Conservation (phyloP, 768 basidiomycete species). For the Trametes cingulata region DNA sequence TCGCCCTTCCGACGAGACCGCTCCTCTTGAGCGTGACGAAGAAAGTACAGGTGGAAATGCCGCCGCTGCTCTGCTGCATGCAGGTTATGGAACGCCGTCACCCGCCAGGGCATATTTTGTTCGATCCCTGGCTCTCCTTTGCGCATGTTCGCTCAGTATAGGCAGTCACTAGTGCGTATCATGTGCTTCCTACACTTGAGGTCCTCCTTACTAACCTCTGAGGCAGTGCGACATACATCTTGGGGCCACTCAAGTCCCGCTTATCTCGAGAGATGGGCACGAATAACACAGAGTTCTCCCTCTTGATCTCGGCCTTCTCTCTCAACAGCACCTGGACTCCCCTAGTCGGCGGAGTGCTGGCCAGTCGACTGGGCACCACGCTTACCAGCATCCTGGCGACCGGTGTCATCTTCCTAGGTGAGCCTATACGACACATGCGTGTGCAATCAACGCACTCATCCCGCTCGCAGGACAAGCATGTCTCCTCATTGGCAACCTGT, state of each 20-base stretch:
- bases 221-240: slow-evolving; percentile 65
- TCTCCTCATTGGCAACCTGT: slow-evolving; percentile 65
- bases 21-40: neutral
- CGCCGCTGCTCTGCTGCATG: neutral
- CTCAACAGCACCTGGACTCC: slow-evolving; percentile 80
- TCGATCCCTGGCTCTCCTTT: slow-evolving; percentile 61
- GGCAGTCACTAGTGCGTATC: slow-evolving; percentile 72
- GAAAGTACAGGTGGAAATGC: neutral
- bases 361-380: slow-evolving; percentile 71
- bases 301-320: slow-evolving; percentile 75
- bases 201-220: neutral
- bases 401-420: slow-evolving; percentile 64
- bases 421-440: slow-evolving; percentile 10
- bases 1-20: neutral
- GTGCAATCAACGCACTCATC: slow-evolving; percentile 7
- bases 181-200: neutral
- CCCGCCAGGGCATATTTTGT: slow-evolving; percentile 45
- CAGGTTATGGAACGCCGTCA: slow-evolving; percentile 6
- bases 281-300: slow-evolving; percentile 74
- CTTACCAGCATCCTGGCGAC: slow-evolving; percentile 73
- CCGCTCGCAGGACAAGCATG: slow-evolving; percentile 55
- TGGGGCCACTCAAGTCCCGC: slow-evolving; percentile 77
- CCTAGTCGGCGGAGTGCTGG: slow-evolving; percentile 71
- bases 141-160: slow-evolving; percentile 71
- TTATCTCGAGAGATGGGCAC: slow-evolving; percentile 70